Evolutionary conservation across 139 green algal species (phyloP).

Genomic region (Closterium sp.): DNA sequence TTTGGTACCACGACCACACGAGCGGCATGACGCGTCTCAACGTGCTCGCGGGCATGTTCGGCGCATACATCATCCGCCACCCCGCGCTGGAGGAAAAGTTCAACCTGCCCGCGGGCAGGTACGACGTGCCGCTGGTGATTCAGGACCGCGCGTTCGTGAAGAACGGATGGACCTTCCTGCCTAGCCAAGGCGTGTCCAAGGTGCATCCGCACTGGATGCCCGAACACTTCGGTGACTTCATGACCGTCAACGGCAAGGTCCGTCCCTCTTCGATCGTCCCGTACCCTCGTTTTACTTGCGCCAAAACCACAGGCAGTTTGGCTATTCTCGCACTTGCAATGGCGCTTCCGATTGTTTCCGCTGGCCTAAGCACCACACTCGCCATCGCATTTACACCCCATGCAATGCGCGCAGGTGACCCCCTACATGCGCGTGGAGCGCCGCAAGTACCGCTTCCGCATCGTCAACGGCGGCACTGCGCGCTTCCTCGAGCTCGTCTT

Average conservation of each 20-base stretch:
- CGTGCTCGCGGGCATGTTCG: conserved; percentile 16
- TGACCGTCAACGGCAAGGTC: conserved; percentile 25
- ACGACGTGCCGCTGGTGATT: conserved; percentile 20
- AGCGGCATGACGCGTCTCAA: conserved; percentile 35
- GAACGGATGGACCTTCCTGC: conserved; percentile 1
- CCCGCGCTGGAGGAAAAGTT: not conserved
- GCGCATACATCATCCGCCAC: conserved; percentile 23
- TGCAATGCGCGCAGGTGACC: not conserved
- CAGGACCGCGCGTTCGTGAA: not conserved
- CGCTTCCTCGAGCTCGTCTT: conserved; percentile 32
- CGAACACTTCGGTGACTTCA: conserved; percentile 32
- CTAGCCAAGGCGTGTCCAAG: not conserved
- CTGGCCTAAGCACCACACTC: too few species aligned
- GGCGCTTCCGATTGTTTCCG: too few species aligned
- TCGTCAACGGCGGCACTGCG: conserved; percentile 33
- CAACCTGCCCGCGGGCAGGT: not conserved
- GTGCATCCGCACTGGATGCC: conserved; percentile 11
- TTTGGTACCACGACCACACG: conserved; percentile 43
- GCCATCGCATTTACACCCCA: too few species aligned
- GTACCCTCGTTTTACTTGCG: too few species aligned
- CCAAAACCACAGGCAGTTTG: too few species aligned
- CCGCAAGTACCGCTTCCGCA: conserved; percentile 36
- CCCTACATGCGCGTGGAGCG: conserved; percentile 19
- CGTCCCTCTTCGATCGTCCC: not conserved
- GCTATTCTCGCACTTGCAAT: too few species aligned